Conservation (phyloP, 352 stramenopile genomes). For the Stephanocyclus meneghinianus region DNA sequence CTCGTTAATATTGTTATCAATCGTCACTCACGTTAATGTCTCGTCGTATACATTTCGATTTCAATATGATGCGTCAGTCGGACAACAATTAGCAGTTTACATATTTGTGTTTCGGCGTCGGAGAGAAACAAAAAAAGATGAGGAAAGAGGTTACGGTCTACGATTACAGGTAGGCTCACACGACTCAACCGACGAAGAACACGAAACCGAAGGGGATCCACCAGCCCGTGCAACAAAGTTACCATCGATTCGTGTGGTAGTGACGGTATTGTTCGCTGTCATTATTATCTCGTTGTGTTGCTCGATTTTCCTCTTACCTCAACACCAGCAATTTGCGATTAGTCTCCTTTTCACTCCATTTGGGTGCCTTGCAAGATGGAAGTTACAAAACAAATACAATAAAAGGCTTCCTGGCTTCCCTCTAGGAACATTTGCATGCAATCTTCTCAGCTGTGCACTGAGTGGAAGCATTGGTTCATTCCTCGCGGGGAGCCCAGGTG, state of each 20-base stretch:
- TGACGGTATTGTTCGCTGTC: constrained; percentile 71
- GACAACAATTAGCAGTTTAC: constrained; percentile 76
- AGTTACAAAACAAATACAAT: constrained; percentile 67
- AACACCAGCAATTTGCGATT: constrained; percentile 60
- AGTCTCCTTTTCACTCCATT: constrained; percentile 78
- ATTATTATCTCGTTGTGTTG: constrained; percentile 64
- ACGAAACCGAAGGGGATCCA: constrained; percentile 1
- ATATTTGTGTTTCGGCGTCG: constrained; percentile 77
- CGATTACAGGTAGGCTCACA: constrained; percentile 37
- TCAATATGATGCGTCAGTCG: constrained; percentile 19
- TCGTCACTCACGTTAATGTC: background rate
- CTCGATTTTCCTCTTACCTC: constrained; percentile 67
- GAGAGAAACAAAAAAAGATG: constrained; percentile 58
- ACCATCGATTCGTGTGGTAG: constrained; percentile 67
- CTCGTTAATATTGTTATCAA: background rate
- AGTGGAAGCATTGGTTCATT: constrained; percentile 67
- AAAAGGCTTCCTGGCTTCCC: constrained; percentile 67
- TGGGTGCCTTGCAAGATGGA: constrained; percentile 68
- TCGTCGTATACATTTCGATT: background rate
- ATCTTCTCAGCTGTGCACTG: constrained; percentile 71
- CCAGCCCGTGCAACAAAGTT: constrained; percentile 6
- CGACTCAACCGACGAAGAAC: constrained; percentile 30
- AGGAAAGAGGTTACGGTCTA: constrained; percentile 72
- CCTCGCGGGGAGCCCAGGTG: constrained; percentile 68
- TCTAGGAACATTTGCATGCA: constrained; percentile 73